Evolutionary conservation across 2,329 filamentous ascomycete species (phyloP), one percentile per base, ranked within the genome.

Genomic region (Paecilomyces sp.): DNA sequence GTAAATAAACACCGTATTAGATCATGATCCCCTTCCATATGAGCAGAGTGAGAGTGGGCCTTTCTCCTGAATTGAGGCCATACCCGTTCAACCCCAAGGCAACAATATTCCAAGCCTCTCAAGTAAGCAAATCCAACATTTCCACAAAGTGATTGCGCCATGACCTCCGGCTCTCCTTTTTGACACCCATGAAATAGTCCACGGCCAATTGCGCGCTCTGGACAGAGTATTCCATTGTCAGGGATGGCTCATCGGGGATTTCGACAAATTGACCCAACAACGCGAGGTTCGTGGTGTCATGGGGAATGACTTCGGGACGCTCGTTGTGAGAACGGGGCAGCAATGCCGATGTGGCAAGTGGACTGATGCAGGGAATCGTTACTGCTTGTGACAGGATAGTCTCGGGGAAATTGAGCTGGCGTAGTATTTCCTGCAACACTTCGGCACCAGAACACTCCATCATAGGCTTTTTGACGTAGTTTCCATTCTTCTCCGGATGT

Each of bases 261-360:
- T 78, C 76, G 18, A 76, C 76, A 65, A 74, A 79, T 63, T 78
- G 76, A 12, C 76, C 76, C 34, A 79, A 65, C 22, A 78, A 66
- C 1, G 71, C 77, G 54, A 78, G 63, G 64, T 79, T 79, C 24
- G 62, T 68, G 25, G 68, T 69, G 4, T 69, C 70, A 18, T 68
- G 58, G 0, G 76, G 77, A 53, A 78, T 71, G 0, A 77, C 69
- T n/a, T 66, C 59, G 2, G 77, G 77, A 2, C 77, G 71, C 64
- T 79, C 75, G 3, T 68, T 70, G 1, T 58, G 31, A 7, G 68
- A 64, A 12, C 76, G 70, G 1, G 73, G 67, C 50, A 79, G 63
- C 58, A 79, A 72, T 36, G 73, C 69, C 5, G 72, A 65, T 3
- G 75, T 76, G 60, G 73, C 72, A 36, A 74, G 74, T 24, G 77